Base-by-base conservation (phyloP, 306 rosid species). In the Cucumis hystrix region DNA sequence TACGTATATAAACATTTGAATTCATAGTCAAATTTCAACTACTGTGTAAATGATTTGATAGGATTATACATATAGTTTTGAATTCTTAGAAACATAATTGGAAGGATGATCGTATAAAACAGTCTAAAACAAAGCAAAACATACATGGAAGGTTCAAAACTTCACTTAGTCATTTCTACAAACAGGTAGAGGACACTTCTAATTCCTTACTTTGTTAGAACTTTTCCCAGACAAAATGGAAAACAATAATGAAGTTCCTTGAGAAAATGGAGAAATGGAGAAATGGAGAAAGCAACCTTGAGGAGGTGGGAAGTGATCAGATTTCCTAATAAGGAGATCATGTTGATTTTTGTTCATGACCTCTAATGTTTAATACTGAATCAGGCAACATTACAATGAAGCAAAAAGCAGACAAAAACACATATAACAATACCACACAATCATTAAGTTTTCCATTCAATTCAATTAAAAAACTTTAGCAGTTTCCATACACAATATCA, bases 311-410 rank as follows among this genome's bases (percentile, higher is more conserved):
- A 88, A 95, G 80, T 72, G 85, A 54, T 92, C 81, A 62, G 87
- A 85, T n/a, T 90, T 78, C 16, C 71, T 80, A 4, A 89, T 84
- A 67, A 95, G 85, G 45, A 90, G 89, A 78, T 86, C 81, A 6
- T 75, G 75, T 78, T 92, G 98, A 35, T 78, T 80, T 75, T 87
- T 86, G 37, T 89, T 86, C 98, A 95, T 94, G 75, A 80, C 75
- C 23, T 47, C 25, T 12, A 68, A 20, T 68, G 13, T 43, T 37
- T 41, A 68, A 21, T 21, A 49, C 41, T 49, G 59, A 43, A 20
- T 47, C 20, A 28, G 30, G 30, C 30, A 28, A 28, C 56, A 20
- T 13, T 45, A 45, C 39, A 70, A 47, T 6, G 58, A 28, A 28
- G 21, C 58, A 70, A 23, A 23, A 71, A 25, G 23, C 59, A 49